Conservation (phyloP, 2,329 filamentous ascomycete genomes). For the Aspergillus japonicus region DNA sequence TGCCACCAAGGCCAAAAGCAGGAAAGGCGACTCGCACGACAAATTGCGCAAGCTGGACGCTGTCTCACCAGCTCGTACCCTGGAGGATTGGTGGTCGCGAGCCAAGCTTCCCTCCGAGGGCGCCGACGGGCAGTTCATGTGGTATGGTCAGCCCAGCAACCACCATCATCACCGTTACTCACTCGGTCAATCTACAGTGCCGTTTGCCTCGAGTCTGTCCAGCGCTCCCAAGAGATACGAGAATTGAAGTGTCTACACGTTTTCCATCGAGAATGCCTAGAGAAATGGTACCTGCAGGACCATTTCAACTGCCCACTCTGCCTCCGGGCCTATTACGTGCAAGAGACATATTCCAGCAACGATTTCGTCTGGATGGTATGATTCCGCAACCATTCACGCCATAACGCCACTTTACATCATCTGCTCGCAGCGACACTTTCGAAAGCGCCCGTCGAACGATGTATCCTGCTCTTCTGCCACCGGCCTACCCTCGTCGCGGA, state of each 20-base stretch:
- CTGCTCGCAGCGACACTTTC: background rate
- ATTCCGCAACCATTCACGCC: background rate
- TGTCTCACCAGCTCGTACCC: constrained; percentile 35
- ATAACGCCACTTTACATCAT: background rate
- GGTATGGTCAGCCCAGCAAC: constrained; percentile 23
- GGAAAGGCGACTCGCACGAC: constrained; percentile 26
- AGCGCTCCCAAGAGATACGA: constrained; percentile 36
- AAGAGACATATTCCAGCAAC: constrained; percentile 28
- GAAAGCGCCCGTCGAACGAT: background rate
- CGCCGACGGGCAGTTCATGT: constrained; percentile 37
- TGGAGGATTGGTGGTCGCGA: constrained; percentile 40
- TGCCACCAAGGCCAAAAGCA: constrained; percentile 15
- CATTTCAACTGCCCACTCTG: constrained; percentile 42
- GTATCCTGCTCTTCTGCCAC: background rate
- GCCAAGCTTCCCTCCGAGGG: constrained; percentile 35
- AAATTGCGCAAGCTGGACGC: constrained; percentile 37
- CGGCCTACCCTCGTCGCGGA: background rate
- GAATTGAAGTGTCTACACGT: constrained; percentile 41
- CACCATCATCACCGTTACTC: background rate
- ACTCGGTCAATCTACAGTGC: constrained; percentile 24
- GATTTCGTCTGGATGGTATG: constrained; percentile 42
- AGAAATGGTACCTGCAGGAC: constrained; percentile 41
- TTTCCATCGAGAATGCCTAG: constrained; percentile 41
- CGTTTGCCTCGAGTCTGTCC: constrained; percentile 40
- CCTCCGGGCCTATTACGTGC: constrained; percentile 36